Evolutionary conservation across 163 green algal genomes (phyloP), one percentile per base, ranked within the genome.

Genomic region (Chloromonas sp.): DNA sequence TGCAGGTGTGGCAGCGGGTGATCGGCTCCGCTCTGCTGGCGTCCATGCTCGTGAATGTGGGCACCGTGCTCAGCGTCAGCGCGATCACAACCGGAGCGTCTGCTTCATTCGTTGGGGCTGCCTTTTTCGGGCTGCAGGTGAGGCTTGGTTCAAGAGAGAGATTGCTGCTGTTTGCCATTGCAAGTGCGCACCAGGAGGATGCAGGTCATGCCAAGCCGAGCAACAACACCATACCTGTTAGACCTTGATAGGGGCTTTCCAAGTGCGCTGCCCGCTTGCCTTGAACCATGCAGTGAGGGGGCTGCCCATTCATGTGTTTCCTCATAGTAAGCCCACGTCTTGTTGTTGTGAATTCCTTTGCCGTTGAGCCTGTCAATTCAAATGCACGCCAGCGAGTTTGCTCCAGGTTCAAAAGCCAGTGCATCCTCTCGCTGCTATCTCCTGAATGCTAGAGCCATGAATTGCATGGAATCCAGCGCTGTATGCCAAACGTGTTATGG

Each of bases 31-130:
- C 94, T 3, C 85, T 99, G 5, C 89, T 92, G 2, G 94, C 97
- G 2, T 95, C 89, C 15, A 95, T 89, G 79, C 90, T 98, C 61
- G 91, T 98, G 66, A 99, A 99, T 86, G 88, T 98, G 62, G 96
- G 96, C 82, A 98, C 96, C 0, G 93, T 98, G 82, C 93, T 99
- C 60, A 91, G 82, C 0, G 93, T 98, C 61, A 92, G 85, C 36
- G 94, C 94, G 3, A 91, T 95, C 85, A 79, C 84, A 2, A 80
- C 88, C 1, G 93, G 92, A 14, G 87, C 93, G 11, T 91, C 92
- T 0, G 83, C 90, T 3, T 91, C 85, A 57, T 98, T 98, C 87
- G 87, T 87, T n/a, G 96, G 90, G n/a, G 95, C 95, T 11, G 90
- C 86, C 0, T 66, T 94, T 71, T 95, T 93, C 61, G 95, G 36